Evolutionary conservation across 1,284 basidiomycete genomes (phyloP).

Genomic region (Rhodotorula sp.): DNA sequence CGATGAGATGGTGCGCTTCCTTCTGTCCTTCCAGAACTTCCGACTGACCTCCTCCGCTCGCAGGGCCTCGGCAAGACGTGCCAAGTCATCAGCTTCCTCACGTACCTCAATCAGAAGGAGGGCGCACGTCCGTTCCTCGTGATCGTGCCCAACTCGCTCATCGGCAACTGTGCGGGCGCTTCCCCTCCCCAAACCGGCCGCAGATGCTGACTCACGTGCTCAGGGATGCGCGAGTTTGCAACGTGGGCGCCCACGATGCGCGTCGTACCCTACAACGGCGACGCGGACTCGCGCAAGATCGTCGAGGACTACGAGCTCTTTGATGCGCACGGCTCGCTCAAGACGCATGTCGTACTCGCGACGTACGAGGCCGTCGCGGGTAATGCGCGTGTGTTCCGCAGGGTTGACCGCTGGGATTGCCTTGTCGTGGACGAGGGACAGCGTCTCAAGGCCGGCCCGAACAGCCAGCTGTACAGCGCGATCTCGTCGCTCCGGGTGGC

Average conservation of each 20-base stretch:
- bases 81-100: conserved; percentile 84
- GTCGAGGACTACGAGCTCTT: conserved; percentile 80
- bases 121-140: conserved; percentile 76
- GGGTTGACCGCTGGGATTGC: conserved; percentile 84
- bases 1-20: conserved; percentile 79
- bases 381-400: conserved; percentile 74
- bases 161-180: conserved; percentile 65
- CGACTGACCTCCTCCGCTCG: conserved; percentile 8
- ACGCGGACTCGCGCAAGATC: conserved; percentile 63
- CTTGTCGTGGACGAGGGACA: conserved; percentile 86
- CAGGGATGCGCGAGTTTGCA: conserved; percentile 71
- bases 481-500: conserved; percentile 74
- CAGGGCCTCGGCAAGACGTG: conserved; percentile 77
- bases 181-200: background rate
- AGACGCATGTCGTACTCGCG: conserved; percentile 70
- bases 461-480: conserved; percentile 76
- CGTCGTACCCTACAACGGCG: conserved; percentile 67
- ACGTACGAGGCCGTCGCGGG: conserved; percentile 68
- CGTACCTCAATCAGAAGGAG: conserved; percentile 66
- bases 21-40: background rate
- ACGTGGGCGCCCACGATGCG: conserved; percentile 82
- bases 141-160: conserved; percentile 90
- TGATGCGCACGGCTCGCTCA: conserved; percentile 57
- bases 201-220: conserved; percentile 23
- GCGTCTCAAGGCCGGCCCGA: conserved; percentile 58